Percentiles rank a stretch among this genome's conserved stretches.
phyloP scores from a whole-genome alignment of 2,329 filamentous ascomycete species.

The Sporothrix protearum region DNA sequence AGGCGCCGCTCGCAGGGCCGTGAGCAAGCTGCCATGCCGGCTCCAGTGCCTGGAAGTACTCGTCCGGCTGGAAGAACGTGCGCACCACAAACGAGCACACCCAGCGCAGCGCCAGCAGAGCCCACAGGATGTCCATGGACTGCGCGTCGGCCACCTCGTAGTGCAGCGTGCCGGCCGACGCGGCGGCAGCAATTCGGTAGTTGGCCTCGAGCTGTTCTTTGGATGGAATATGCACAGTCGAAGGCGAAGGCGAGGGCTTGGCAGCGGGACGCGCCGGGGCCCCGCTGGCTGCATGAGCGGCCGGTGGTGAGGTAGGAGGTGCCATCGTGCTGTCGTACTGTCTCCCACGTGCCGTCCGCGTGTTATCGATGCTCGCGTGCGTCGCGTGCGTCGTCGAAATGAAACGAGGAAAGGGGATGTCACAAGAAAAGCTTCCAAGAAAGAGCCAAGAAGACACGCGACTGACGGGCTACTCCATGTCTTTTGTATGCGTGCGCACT shows the following conservation, averaged over 20 bases:
- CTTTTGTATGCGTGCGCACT: not conserved
- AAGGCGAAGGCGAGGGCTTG: not conserved
- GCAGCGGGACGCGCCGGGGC: conserved; percentile 3
- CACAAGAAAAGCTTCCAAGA: not conserved
- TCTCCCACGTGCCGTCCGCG: not conserved
- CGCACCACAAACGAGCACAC: conserved; percentile 72
- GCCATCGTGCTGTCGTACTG: not conserved
- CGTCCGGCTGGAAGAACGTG: conserved; percentile 98
- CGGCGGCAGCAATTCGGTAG: conserved; percentile 21
- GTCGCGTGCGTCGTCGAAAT: not conserved
- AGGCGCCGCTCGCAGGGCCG: conserved; percentile 71
- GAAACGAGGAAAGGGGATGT: not conserved
- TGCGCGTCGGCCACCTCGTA: conserved; percentile 35
- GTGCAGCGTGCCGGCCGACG: conserved; percentile 26
- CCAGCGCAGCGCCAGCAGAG: conserved; percentile 66
- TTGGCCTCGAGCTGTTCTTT: conserved; percentile 22
- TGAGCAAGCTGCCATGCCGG: conserved; percentile 90
- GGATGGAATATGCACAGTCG: conserved; percentile 5
- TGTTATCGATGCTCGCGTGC: not conserved
- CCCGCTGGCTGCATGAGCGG: not conserved
- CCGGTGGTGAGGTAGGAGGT: conserved; percentile 3
- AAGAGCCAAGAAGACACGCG: conserved; percentile 10
- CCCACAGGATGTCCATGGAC: conserved; percentile 37
- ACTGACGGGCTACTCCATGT: conserved; percentile 4
- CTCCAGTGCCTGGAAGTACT: conserved; percentile 94